Evolutionary conservation across 495 filamentous ascomycete genomes (phyloP), one percentile per base, ranked within the genome.

Genomic region (Hyaloscypha variabilis): DNA sequence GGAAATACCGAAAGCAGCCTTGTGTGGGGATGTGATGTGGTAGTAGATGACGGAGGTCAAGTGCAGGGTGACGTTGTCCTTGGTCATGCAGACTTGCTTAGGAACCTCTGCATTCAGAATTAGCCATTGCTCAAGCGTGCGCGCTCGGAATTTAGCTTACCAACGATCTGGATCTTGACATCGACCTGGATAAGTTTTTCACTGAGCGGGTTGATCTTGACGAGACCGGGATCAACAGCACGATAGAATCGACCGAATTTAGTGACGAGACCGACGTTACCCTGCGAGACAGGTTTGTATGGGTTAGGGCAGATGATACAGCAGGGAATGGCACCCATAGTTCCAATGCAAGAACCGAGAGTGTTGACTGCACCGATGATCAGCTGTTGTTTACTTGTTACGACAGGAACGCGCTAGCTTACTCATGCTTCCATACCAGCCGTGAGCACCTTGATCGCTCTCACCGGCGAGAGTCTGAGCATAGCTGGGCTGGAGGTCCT

Each of bases 41-140:
- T 99, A 99, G 85, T 99, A 99, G 82, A 99, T 99, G 68, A 99
- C 95, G 29, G 90, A 94, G 36, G 93, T 98, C 64, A 99, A 84
- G 72, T 94, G 87, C 52, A 99, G 85, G 26, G 90, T 96, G 64
- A 98, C 95, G 71, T 98, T 98, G 81, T 99, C 95, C 78, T 97
- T 97, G 76, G 96, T 99, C 94, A 99, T 99, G 85, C 94, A 98
- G 71, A 94, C 86, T 79, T 99, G 95, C 75, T 92, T 86, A 8
- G 95, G 95, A 6, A 99, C 95, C 83, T 99, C 92, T 84, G 76
- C 58, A 54, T 17, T 55, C 10, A 25, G 26, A 63, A 55, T 66
- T 64, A 69, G 64, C 23, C 17, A 56, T 13, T 60, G 26, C 36
- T 52, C 28, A 19, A 34, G 25, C 17, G 8, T 31, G 21, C 26